Evolutionary conservation across 129 eudicot genomes (phyloP).

Genomic region (Cynara cardunculus): DNA sequence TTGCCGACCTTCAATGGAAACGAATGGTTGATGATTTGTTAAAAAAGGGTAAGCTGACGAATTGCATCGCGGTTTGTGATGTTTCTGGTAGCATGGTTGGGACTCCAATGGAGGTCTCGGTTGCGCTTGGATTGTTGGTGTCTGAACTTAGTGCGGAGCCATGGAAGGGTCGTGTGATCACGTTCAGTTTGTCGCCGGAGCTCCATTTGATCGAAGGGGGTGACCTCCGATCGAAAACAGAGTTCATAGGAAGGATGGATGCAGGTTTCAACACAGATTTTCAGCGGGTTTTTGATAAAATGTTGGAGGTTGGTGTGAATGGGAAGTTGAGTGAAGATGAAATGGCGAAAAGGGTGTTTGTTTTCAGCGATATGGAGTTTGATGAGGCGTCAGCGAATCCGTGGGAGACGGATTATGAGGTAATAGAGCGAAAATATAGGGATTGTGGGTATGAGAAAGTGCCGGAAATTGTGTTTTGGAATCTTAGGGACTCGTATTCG

Average conservation of each 20-base stretch:
- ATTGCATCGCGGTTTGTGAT: slow-evolving; percentile 59
- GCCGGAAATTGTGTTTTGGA: slow-evolving; percentile 76
- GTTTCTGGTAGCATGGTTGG: slow-evolving; percentile 55
- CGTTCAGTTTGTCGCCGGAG: slow-evolving; percentile 33
- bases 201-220: slow-evolving; percentile 34
- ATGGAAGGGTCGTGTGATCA: slow-evolving; percentile 51
- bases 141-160: slow-evolving; percentile 51
- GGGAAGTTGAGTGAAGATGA: slow-evolving; percentile 39
- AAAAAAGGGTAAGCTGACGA: slow-evolving; percentile 38
- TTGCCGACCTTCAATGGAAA: slow-evolving; percentile 56
- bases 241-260: slow-evolving; percentile 30
- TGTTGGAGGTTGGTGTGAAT: slow-evolving; percentile 42
- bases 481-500: slow-evolving; percentile 41
- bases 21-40: slow-evolving; percentile 42
- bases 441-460: slow-evolving; percentile 35
- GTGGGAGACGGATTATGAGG: slow-evolving; percentile 67
- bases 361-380: slow-evolving; percentile 64
- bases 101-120: slow-evolving; percentile 48
- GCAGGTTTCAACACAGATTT: slow-evolving; percentile 39
- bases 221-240: slow-evolving; percentile 29
- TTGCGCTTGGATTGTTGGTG: slow-evolving; percentile 50
- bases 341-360: slow-evolving; percentile 61
- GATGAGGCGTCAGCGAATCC: slow-evolving; percentile 33
- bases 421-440: slow-evolving; percentile 40
- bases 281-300: slow-evolving; percentile 43